These are phyloP conservation scores for Mucor plumbeus DNA, from an alignment of 371 early-diverging fungal species.

Conservation along the genomic window DNA sequence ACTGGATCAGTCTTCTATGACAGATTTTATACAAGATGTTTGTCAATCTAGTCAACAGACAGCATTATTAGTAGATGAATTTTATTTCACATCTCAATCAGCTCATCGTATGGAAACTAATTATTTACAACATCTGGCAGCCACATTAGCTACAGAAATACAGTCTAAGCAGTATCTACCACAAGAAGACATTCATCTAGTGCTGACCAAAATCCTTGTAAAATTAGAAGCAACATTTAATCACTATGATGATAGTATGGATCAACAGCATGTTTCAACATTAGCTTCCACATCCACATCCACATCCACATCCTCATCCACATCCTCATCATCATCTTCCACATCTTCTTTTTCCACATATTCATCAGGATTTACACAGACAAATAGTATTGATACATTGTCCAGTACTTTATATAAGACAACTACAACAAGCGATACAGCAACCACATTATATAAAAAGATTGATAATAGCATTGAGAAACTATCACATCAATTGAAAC, in stretches of 20 bases:
- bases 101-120: neutral
- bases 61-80: constrained; percentile 15
- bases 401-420: neutral
- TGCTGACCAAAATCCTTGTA: neutral
- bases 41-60: constrained; percentile 1
- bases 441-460: neutral
- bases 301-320: neutral
- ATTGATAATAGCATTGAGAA: neutral
- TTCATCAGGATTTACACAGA: neutral
- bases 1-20: neutral
- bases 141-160: neutral
- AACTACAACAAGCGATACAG: neutral
- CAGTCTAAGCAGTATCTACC: neutral
- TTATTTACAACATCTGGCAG: constrained; percentile 11
- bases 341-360: neutral
- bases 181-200: neutral
- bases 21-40: neutral
- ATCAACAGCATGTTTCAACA: neutral
- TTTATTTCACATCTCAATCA: constrained; percentile 22
- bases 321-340: neutral
- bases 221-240: neutral
- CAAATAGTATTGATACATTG: neutral
- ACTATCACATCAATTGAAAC: neutral
- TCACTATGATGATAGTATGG: neutral
- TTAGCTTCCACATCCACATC: neutral